phyloP scores from a whole-genome alignment of 2,329 filamentous ascomycete species.

The Gnomoniopsis smithogilvyi region DNA sequence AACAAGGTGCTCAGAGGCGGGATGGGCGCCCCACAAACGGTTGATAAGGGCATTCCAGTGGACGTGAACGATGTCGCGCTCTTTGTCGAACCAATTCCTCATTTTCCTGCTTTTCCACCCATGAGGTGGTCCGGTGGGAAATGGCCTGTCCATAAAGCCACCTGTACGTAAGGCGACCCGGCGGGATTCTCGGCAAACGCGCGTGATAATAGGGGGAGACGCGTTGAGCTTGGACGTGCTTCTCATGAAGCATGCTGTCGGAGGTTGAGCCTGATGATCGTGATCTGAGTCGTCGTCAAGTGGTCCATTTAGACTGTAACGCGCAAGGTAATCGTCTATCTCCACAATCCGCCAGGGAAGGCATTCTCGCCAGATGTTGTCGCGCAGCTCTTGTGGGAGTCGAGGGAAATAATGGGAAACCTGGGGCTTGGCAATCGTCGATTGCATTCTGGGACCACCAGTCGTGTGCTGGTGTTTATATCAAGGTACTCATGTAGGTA shows the following conservation, averaged over 20 bases:
- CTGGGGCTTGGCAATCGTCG: not conserved
- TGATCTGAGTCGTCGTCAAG: not conserved
- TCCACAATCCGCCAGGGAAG: not conserved
- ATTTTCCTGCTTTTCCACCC: too few relatives aligned
- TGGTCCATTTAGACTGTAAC: not conserved
- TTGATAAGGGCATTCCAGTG: not conserved
- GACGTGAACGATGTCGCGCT: not conserved
- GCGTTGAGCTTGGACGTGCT: not conserved
- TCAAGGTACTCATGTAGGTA: too few relatives aligned
- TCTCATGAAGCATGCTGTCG: not conserved
- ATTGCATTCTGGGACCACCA: not conserved
- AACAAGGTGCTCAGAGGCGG: not conserved
- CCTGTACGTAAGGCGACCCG: too few relatives aligned
- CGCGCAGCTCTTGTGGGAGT: not conserved
- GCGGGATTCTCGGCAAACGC: too few relatives aligned
- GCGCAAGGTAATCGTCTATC: not conserved
- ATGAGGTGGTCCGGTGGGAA: too few relatives aligned
- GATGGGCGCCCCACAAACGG: not conserved
- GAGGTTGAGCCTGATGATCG: too few relatives aligned
- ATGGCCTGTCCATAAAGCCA: too few relatives aligned
- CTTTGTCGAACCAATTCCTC: not conserved
- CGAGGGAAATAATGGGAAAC: not conserved
- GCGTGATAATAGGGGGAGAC: too few relatives aligned
- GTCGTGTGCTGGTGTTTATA: too few relatives aligned
- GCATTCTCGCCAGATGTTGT: conserved; percentile 1